phyloP scores from a whole-genome alignment of 2,329 filamentous ascomycete genomes.

The Sporothrix mexicana region DNA sequence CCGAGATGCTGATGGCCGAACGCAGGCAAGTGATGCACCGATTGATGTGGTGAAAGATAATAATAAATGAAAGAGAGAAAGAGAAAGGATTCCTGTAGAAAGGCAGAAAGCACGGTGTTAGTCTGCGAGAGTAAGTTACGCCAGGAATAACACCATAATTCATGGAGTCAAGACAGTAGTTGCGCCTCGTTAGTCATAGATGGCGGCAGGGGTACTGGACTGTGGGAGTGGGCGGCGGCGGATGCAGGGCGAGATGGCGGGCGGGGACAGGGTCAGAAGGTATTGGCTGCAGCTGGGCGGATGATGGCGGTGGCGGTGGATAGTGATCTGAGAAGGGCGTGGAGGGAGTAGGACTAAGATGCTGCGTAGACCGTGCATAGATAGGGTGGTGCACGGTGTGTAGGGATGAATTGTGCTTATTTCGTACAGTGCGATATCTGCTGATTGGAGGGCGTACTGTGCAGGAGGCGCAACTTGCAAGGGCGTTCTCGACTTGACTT shows the following conservation, averaged over 20 bases:
- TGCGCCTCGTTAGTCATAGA: constrained; percentile 27
- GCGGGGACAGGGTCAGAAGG: constrained; percentile 15
- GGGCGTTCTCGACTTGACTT: constrained; percentile 3
- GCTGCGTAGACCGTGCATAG: not conserved
- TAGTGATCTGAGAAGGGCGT: constrained; percentile 16
- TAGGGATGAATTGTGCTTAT: not conserved
- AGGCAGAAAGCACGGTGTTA: not conserved
- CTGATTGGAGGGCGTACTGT: constrained; percentile 23
- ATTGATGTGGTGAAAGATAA: not conserved
- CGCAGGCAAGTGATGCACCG: not conserved
- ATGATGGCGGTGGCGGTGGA: constrained; percentile 11
- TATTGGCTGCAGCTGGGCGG: not conserved
- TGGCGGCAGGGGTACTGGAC: not conserved
- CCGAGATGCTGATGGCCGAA: not conserved
- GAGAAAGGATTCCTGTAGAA: constrained; percentile 9
- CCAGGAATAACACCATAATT: constrained; percentile 6
- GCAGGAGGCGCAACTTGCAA: constrained; percentile 8
- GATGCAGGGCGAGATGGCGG: constrained; percentile 19
- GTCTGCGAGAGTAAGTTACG: constrained; percentile 1
- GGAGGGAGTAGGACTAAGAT: not conserved
- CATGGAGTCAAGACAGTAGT: constrained; percentile 1
- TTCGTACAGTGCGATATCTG: not conserved
- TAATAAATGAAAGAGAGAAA: not conserved
- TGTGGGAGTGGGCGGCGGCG: constrained; percentile 14
- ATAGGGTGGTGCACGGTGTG: constrained; percentile 8